Evolutionary conservation across 2,329 filamentous ascomycete genomes (phyloP).

Genomic region (Fusarium sp.): DNA sequence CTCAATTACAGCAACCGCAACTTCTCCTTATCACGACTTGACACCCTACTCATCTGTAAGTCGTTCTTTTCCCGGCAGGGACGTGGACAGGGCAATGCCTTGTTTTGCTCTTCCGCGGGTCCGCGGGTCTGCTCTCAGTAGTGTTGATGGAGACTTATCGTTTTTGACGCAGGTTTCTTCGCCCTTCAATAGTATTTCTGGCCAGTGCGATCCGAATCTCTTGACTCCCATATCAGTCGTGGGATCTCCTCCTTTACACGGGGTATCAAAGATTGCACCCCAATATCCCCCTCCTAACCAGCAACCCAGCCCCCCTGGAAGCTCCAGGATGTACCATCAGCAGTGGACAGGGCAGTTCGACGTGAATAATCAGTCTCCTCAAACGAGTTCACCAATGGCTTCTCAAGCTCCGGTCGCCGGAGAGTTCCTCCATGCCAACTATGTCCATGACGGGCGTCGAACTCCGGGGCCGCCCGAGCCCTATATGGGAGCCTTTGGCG

Average conservation of each 20-base stretch:
- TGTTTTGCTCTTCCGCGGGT: neutral
- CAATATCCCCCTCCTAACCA: slow-evolving; percentile 59
- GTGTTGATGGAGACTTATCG: slow-evolving; percentile 16
- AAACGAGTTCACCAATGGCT: slow-evolving; percentile 62
- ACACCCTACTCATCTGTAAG: slow-evolving; percentile 53
- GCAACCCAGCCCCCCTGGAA: slow-evolving; percentile 63
- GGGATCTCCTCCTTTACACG: slow-evolving; percentile 62
- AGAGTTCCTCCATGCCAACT: slow-evolving; percentile 54
- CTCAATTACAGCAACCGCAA: slow-evolving; percentile 43
- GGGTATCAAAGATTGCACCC: slow-evolving; percentile 58
- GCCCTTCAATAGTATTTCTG: slow-evolving; percentile 51
- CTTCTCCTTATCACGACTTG: slow-evolving; percentile 50
- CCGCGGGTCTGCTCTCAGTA: neutral
- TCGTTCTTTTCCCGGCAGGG: slow-evolving; percentile 14
- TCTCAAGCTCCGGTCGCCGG: slow-evolving; percentile 53
- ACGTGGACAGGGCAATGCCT: neutral
- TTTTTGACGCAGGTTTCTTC: slow-evolving; percentile 40
- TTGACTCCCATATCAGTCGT: slow-evolving; percentile 66
- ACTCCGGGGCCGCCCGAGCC: slow-evolving; percentile 55
- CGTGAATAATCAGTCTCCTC: slow-evolving; percentile 57
- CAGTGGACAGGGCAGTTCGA: slow-evolving; percentile 58
- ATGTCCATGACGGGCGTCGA: slow-evolving; percentile 57
- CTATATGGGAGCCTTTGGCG: slow-evolving; percentile 55
- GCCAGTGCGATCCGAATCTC: slow-evolving; percentile 60
- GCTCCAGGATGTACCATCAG: slow-evolving; percentile 60